Percentiles rank a stretch among this genome's conserved stretches.
Conservation (phyloP, 2,329 filamentous ascomycete species). For the Botryotinia calthae region DNA sequence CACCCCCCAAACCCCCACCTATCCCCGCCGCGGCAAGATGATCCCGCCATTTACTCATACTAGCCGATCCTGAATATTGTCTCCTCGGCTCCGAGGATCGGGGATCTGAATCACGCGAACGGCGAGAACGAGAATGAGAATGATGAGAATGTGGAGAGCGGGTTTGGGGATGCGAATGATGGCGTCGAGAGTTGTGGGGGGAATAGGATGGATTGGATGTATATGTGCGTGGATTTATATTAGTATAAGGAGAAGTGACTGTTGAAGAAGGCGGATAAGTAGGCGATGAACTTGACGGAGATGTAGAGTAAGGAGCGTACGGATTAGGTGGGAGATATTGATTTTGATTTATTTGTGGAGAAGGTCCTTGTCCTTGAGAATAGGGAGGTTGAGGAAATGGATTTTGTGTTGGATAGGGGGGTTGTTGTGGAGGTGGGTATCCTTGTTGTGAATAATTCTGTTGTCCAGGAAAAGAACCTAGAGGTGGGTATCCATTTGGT, state of each 20-base stretch:
- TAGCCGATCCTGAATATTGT: constrained; percentile 2
- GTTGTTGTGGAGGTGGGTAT: constrained; percentile 15
- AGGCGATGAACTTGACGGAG: neutral
- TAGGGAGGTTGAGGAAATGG: constrained; percentile 1
- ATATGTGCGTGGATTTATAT: too few relatives aligned
- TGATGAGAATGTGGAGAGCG: neutral
- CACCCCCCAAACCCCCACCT: constrained; percentile 60
- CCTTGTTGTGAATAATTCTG: neutral
- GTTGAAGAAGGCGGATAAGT: neutral
- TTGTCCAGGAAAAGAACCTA: constrained; percentile 15
- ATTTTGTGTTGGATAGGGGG: constrained; percentile 15
- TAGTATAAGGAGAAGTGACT: neutral
- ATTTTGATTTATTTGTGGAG: neutral
- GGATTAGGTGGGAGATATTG: constrained; percentile 24
- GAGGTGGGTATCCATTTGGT: neutral
- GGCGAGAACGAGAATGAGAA: neutral
- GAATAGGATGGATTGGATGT: neutral
- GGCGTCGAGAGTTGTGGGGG: neutral
- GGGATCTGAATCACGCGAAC: constrained; percentile 4
- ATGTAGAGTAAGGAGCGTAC: constrained; percentile 5
- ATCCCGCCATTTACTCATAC: constrained; percentile 47
- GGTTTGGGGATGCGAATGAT: neutral
- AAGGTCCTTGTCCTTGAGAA: constrained; percentile 1
- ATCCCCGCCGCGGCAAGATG: constrained; percentile 58
- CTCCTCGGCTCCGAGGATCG: neutral